These are phyloP conservation scores for Ceratobasidium sp. DNA, from an alignment of 1,284 basidiomycete genomes.

Conservation along the genomic window DNA sequence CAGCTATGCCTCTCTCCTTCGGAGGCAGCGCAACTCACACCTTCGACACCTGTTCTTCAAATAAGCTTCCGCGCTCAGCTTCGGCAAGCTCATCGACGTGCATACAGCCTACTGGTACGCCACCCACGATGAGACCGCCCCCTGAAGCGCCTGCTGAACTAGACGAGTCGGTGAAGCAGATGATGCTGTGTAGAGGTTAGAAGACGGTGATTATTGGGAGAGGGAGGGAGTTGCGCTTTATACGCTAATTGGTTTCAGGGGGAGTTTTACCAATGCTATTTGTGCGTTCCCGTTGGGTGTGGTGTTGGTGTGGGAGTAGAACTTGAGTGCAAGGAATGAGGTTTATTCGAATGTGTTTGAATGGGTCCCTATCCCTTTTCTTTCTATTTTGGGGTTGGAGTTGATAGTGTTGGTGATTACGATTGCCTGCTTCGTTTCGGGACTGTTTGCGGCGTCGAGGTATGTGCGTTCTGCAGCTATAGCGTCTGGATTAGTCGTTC, in stretches of 20 bases:
- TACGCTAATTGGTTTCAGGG: slow-evolving; percentile 77
- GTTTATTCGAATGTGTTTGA: slow-evolving; percentile 91
- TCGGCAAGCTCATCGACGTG: slow-evolving; percentile 82
- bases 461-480: slow-evolving; percentile 89
- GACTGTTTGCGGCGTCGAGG: slow-evolving; percentile 77
- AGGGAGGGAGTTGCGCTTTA: slow-evolving; percentile 86
- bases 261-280: slow-evolving; percentile 85
- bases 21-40: slow-evolving; percentile 88
- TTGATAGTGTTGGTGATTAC: slow-evolving; percentile 65
- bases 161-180: slow-evolving; percentile 80
- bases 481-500: slow-evolving; percentile 85
- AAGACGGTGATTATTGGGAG: slow-evolving; percentile 78
- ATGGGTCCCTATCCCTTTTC: slow-evolving; percentile 59
- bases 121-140: slow-evolving; percentile 85
- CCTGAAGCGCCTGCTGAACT: slow-evolving; percentile 81
- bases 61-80: slow-evolving; percentile 79
- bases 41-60: slow-evolving; percentile 86
- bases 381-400: slow-evolving; percentile 12
- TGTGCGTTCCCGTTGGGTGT: slow-evolving; percentile 83
- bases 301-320: slow-evolving; percentile 83
- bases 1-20: slow-evolving; percentile 85
- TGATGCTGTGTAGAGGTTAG: slow-evolving; percentile 73
- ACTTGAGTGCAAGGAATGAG: slow-evolving; percentile 81
- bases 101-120: slow-evolving; percentile 88
- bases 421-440: slow-evolving; percentile 81